A percentile compares a stretch with the other conserved stretches of the same genome.
phyloP scores from a whole-genome alignment of 495 filamentous ascomycete genomes.

The Aspergillus coremiiformis region DNA sequence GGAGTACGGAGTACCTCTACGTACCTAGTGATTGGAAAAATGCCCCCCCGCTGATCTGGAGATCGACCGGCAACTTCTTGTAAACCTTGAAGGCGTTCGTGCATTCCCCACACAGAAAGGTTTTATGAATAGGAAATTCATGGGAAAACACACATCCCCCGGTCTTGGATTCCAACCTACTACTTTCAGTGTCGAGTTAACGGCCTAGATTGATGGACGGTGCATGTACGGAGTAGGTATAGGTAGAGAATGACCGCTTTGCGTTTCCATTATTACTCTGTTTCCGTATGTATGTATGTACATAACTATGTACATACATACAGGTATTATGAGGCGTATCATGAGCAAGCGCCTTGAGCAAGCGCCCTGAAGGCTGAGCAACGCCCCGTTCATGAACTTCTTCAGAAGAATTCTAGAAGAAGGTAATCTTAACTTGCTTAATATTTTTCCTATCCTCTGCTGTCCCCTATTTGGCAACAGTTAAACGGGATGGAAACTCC shows the following conservation, averaged over 20 bases:
- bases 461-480: not conserved
- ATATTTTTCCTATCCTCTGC: not conserved
- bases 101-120: not conserved
- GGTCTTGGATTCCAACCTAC: slow-evolving; percentile 1
- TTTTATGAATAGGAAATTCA: not conserved
- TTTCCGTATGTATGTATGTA: not conserved
- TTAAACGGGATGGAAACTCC: too few species aligned
- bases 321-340: too few species aligned
- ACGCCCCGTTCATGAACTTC: too few species aligned
- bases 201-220: not conserved
- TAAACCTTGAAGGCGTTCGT: not conserved
- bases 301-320: too few species aligned
- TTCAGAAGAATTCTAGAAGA: too few species aligned
- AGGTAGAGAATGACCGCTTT: too few species aligned
- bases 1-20: too few species aligned
- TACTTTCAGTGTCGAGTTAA: not conserved
- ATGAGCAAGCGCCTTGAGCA: too few species aligned
- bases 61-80: not conserved
- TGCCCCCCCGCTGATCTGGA: not conserved
- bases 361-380: too few species aligned
- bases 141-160: not conserved
- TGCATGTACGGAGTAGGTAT: not conserved
- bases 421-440: not conserved
- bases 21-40: not conserved
- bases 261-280: not conserved